Evolutionary conservation across 495 filamentous ascomycete genomes (phyloP).

Genomic region (Penicillium fimorum): DNA sequence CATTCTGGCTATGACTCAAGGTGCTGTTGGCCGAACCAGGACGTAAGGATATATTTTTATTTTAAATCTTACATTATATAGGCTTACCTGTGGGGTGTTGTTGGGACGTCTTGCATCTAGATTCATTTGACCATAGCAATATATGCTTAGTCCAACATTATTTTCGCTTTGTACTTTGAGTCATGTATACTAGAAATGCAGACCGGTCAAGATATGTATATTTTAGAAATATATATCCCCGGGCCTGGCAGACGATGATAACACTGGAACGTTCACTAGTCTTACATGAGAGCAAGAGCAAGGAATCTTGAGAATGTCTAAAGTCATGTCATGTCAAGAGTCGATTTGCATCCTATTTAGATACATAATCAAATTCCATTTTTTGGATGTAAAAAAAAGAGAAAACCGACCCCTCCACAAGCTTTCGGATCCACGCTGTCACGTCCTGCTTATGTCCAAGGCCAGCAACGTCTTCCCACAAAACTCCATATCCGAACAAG

Average conservation of each 20-base stretch:
- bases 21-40: not conserved
- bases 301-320: constrained; percentile 15
- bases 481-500: constrained; percentile 46
- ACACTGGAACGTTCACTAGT: not conserved
- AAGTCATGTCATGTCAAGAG: constrained; percentile 44
- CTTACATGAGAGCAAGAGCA: constrained; percentile 3
- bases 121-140: not conserved
- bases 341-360: constrained; percentile 48
- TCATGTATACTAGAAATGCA: not conserved
- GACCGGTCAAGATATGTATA: not conserved
- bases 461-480: constrained; percentile 32
- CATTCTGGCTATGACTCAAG: not conserved
- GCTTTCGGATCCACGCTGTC: constrained; percentile 39
- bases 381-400: constrained; percentile 40
- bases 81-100: not conserved
- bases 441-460: constrained; percentile 35
- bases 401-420: constrained; percentile 40
- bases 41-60: not conserved
- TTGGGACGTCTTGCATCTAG: not conserved
- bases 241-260: not conserved
- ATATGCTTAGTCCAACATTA: not conserved
- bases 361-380: constrained; percentile 46
- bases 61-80: not conserved
- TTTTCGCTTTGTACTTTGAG: not conserved
- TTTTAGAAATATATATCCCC: not conserved